Percentiles rank a stretch among this genome's conserved stretches.
These are phyloP conservation scores for Berberis thunbergii DNA, from an alignment of 164 flowering plant genomes.

Conservation along the genomic window DNA sequence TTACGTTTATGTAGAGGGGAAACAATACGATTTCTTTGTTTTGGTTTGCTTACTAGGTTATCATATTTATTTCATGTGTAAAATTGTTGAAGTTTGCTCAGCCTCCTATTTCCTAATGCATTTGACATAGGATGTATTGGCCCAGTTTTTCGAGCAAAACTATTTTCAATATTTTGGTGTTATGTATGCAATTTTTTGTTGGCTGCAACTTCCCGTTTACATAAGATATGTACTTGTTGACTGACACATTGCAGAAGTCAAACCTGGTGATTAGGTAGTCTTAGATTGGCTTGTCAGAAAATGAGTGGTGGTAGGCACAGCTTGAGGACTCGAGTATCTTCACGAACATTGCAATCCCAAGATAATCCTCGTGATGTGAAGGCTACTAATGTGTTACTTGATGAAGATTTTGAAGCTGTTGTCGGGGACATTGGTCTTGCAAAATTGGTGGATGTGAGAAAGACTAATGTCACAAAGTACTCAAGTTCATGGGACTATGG, in stretches of 20 bases:
- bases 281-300: slow-evolving; percentile 68
- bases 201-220: too few relatives aligned
- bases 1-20: too few relatives aligned
- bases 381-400: slow-evolving; percentile 75
- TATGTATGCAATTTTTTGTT: too few relatives aligned
- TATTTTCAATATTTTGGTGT: too few relatives aligned
- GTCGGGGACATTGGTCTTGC: slow-evolving; percentile 87
- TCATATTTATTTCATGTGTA: too few relatives aligned
- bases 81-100: too few relatives aligned
- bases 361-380: slow-evolving; percentile 85
- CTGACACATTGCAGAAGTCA: slow-evolving; percentile 34
- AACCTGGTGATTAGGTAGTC: slow-evolving; percentile 57
- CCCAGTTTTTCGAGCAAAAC: too few relatives aligned
- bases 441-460: slow-evolving; percentile 68
- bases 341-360: slow-evolving; percentile 88
- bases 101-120: too few relatives aligned
- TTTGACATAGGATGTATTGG: too few relatives aligned
- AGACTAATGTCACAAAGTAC: slow-evolving; percentile 59
- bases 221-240: too few relatives aligned
- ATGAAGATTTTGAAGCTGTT: slow-evolving; percentile 82
- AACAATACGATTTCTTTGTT: too few relatives aligned
- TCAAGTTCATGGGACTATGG: slow-evolving; percentile 90
- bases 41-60: too few relatives aligned
- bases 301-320: slow-evolving; percentile 63
- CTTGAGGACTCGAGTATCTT: slow-evolving; percentile 74